Conservation (phyloP, 2,329 filamentous ascomycete species). For the Triangularia setosa region DNA sequence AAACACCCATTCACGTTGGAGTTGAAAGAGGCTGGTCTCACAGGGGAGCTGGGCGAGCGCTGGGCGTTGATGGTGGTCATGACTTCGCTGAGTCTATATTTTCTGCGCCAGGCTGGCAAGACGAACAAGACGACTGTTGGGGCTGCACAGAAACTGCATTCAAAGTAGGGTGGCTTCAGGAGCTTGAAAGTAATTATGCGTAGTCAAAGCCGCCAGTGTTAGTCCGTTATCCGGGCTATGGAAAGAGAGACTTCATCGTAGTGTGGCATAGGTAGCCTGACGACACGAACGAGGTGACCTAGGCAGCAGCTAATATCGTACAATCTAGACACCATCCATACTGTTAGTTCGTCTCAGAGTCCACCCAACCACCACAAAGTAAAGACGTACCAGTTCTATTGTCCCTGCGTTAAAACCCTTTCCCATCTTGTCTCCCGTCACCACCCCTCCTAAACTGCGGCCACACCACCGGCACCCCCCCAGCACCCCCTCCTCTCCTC, state of each 20-base stretch:
- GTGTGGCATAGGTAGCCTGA: too few relatives aligned
- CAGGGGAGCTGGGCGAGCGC: constrained; percentile 17
- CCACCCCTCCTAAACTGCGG: too few relatives aligned
- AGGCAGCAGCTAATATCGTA: too few relatives aligned
- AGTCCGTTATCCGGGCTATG: neutral
- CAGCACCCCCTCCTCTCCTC: too few relatives aligned
- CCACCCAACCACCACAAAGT: too few relatives aligned
- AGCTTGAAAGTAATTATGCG: neutral
- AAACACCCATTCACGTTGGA: constrained; percentile 11
- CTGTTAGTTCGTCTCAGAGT: too few relatives aligned
- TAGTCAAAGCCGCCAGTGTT: neutral
- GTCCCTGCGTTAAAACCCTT: too few relatives aligned
- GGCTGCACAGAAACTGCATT: constrained; percentile 4
- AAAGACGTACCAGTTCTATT: too few relatives aligned
- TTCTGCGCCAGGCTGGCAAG: constrained; percentile 8
- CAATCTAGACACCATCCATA: too few relatives aligned
- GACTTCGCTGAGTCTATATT: constrained; percentile 9
- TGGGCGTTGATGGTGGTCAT: constrained; percentile 17
- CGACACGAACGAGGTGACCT: too few relatives aligned
- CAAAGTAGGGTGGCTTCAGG: neutral
- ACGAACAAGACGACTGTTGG: constrained; percentile 7
- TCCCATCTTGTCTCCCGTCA: too few relatives aligned
- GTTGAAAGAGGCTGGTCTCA: constrained; percentile 6
- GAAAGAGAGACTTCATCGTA: neutral
- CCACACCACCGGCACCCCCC: too few relatives aligned